phyloP scores from a whole-genome alignment of 129 eudicot species.

The Rutidosis leptorrhynchoides region DNA sequence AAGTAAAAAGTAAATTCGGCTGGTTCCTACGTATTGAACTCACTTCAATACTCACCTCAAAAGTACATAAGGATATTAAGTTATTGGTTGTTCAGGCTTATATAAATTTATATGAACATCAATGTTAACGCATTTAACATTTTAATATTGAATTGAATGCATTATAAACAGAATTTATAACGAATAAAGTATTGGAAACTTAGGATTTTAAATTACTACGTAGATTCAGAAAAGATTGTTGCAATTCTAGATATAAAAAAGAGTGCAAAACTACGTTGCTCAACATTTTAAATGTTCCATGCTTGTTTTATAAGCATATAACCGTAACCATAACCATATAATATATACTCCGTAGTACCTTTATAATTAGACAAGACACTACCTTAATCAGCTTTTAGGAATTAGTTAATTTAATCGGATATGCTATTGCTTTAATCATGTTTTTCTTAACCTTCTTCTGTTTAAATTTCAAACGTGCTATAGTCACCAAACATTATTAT shows the following conservation, averaged over 20 bases:
- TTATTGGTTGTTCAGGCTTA: no score
- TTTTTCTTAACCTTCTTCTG: neutral
- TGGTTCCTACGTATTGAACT: no score
- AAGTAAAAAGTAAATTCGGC: no score
- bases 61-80: no score
- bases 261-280: neutral
- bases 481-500: neutral
- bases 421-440: neutral
- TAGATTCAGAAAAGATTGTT: neutral
- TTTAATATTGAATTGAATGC: neutral
- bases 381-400: neutral
- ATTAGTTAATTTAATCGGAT: neutral
- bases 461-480: neutral
- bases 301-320: neutral
- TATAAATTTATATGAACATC: neutral
- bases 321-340: no score
- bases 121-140: neutral
- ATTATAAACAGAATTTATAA: no score
- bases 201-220: neutral
- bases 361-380: neutral
- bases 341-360: no score
- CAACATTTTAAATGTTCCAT: neutral
- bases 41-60: no score
- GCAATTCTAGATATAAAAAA: neutral
- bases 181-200: no score